phyloP scores from a whole-genome alignment of 192 early-diverging fungal species.

The Backusella westeae region DNA sequence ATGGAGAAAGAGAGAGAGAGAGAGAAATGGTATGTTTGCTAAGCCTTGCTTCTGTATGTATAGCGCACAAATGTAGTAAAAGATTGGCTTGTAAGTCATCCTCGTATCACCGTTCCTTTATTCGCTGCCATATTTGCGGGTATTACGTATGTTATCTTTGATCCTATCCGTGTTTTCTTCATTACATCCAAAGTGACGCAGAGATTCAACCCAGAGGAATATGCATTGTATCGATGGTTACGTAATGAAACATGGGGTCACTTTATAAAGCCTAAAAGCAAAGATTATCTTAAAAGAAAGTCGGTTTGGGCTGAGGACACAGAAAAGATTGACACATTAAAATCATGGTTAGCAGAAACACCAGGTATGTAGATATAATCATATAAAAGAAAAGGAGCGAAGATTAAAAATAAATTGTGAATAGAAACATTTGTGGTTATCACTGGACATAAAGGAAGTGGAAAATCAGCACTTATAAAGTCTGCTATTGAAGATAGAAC shows the following conservation, averaged over 20 bases:
- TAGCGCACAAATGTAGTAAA: constrained; percentile 56
- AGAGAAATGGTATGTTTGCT: not conserved
- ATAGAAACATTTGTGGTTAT: constrained; percentile 83
- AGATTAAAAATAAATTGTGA: not conserved
- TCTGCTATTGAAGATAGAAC: constrained; percentile 63
- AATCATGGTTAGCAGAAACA: constrained; percentile 53
- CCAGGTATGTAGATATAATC: constrained; percentile 39
- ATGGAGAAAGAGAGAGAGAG: not conserved
- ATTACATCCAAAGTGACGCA: constrained; percentile 83
- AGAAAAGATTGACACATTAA: constrained; percentile 53
- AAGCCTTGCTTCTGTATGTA: not conserved
- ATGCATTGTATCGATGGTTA: constrained; percentile 58
- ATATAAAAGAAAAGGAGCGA: not conserved
- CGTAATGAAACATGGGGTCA: constrained; percentile 54
- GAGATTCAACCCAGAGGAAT: constrained; percentile 70
- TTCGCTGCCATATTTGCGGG: constrained; percentile 74
- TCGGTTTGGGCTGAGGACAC: constrained; percentile 57
- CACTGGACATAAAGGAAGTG: constrained; percentile 80
- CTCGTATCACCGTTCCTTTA: constrained; percentile 76
- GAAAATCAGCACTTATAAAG: constrained; percentile 75
- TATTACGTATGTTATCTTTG: constrained; percentile 84
- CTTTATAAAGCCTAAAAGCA: constrained; percentile 13
- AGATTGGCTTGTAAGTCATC: constrained; percentile 72
- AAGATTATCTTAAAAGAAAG: not conserved
- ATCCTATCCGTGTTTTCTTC: constrained; percentile 88